phyloP scores from a whole-genome alignment of 495 filamentous ascomycete genomes.

The Recurvomyces mirabilis region DNA sequence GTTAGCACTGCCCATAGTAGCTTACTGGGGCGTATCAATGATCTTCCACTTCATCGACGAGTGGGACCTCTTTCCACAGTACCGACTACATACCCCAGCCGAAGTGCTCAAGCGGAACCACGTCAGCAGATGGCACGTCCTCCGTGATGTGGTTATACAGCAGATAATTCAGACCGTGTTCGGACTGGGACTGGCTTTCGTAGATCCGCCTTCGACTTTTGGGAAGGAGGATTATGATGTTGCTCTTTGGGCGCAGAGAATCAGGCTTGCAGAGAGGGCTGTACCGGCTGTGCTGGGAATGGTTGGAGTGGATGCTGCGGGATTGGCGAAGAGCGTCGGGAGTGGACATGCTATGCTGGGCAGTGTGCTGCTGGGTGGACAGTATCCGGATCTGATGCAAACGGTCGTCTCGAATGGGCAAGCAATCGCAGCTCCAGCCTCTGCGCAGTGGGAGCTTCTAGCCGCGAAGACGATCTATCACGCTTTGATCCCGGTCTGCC shows the following conservation, averaged over 20 bases:
- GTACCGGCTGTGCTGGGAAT: constrained; percentile 46
- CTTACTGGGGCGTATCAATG: constrained; percentile 81
- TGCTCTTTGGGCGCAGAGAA: constrained; percentile 64
- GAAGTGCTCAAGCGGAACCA: constrained; percentile 80
- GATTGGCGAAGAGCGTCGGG: constrained; percentile 31
- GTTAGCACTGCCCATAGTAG: constrained; percentile 62
- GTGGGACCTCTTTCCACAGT: constrained; percentile 70
- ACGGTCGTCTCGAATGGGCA: constrained; percentile 18
- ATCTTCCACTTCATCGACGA: constrained; percentile 78
- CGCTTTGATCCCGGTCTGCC: constrained; percentile 59
- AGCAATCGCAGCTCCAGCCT: constrained; percentile 24
- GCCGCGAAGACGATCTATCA: constrained; percentile 68
- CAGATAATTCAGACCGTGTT: constrained; percentile 74
- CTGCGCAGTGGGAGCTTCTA: constrained; percentile 64
- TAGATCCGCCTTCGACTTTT: constrained; percentile 51
- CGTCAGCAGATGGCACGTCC: constrained; percentile 67
- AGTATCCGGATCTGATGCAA: constrained; percentile 49
- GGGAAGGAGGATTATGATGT: constrained; percentile 77
- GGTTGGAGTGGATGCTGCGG: constrained; percentile 32
- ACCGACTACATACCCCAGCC: constrained; percentile 84
- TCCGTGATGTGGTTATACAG: constrained; percentile 77
- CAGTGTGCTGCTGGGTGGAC: constrained; percentile 58
- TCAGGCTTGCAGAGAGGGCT: constrained; percentile 58
- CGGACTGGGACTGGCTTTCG: constrained; percentile 47
- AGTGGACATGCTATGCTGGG: constrained; percentile 51